phyloP scores from a whole-genome alignment of 345 rosid species.

The Gossypium herbaceum region DNA sequence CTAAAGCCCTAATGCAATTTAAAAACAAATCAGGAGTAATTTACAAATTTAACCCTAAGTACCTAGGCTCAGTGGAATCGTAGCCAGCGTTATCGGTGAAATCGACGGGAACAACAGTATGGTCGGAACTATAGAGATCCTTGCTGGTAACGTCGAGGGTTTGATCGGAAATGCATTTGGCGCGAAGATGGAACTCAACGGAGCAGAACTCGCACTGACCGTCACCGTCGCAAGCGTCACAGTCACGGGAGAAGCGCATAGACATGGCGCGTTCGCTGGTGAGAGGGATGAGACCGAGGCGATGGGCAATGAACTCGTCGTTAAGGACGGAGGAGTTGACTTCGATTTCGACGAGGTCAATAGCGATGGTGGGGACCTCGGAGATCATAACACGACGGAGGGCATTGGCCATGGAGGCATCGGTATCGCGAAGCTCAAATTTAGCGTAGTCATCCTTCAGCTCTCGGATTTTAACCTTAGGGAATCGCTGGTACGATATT shows the following conservation, averaged over 20 bases:
- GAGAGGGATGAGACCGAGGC: constrained; percentile 86
- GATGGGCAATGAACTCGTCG: constrained; percentile 95
- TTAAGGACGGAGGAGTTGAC: constrained; percentile 84
- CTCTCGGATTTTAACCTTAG: constrained; percentile 51
- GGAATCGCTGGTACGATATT: constrained; percentile 78
- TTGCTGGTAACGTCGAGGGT: constrained; percentile 88
- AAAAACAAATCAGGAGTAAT: neutral
- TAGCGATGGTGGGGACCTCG: constrained; percentile 93
- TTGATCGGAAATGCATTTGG: constrained; percentile 74
- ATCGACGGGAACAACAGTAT: constrained; percentile 82
- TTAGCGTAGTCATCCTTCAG: constrained; percentile 46
- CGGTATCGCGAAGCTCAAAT: constrained; percentile 94
- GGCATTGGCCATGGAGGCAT: constrained; percentile 87
- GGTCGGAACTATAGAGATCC: constrained; percentile 78
- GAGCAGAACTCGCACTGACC: constrained; percentile 98
- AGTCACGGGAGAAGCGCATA: constrained; percentile 95
- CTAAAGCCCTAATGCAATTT: neutral
- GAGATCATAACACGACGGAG: constrained; percentile 97
- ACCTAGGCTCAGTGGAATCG: constrained; percentile 72
- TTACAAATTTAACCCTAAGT: neutral
- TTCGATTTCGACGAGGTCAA: constrained; percentile 91
- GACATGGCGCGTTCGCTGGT: constrained; percentile 84
- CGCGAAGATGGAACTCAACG: constrained; percentile 77
- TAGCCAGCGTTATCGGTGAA: constrained; percentile 46
- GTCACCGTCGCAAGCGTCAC: constrained; percentile 95